Evolutionary conservation across 2,329 filamentous ascomycete genomes (phyloP), one percentile per base, ranked within the genome.

Genomic region (Alternaria tenuissima): DNA sequence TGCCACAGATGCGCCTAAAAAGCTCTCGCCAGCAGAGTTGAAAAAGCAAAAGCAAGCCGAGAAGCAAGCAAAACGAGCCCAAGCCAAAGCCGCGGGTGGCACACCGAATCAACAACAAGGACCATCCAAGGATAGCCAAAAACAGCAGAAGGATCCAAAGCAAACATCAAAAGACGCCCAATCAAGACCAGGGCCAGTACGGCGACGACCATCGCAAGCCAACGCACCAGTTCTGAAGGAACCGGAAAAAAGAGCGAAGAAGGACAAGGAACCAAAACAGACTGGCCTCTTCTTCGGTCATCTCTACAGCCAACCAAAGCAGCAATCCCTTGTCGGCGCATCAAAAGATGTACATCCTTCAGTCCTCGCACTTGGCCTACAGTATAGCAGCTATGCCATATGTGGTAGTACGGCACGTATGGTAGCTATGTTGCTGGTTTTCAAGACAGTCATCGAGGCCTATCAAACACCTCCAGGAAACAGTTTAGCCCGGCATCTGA

Each of bases 1-100:
- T 22, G 55, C 67, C 44, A 66, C 70, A 65, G 66, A 67, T n/a
- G 65, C 64, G 18, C 72, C 78, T 46, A 71, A 76, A 70, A 91
- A 92, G 76, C 82, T 91, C 32, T 88, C 91, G 2, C 86, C 86
- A 36, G 93, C 92, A 20, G 91, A 96, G 79, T 76, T 96, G 73
- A 98, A 98, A 81, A 94, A 94, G 72, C 89, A 88, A 76, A 90
- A 91, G 63, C 94, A 97, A 78, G 94, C 92, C 32, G 94, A 97
- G 77, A 98, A 97, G 82, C 91, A 91, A 53, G 93, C 93, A 47
- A 86, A 92, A 62, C 87, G 94, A 81, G 92, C 91, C 49, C 89
- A 76, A 89, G 73, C 87, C 85, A 71, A 92, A 90, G 76, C 82
- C 7, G 49, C 71, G 16, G 66, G 63, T 22, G 59, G 61, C 3